phyloP scores from a whole-genome alignment of 1,284 basidiomycete genomes.

The Cryptococcus wingfieldii region DNA sequence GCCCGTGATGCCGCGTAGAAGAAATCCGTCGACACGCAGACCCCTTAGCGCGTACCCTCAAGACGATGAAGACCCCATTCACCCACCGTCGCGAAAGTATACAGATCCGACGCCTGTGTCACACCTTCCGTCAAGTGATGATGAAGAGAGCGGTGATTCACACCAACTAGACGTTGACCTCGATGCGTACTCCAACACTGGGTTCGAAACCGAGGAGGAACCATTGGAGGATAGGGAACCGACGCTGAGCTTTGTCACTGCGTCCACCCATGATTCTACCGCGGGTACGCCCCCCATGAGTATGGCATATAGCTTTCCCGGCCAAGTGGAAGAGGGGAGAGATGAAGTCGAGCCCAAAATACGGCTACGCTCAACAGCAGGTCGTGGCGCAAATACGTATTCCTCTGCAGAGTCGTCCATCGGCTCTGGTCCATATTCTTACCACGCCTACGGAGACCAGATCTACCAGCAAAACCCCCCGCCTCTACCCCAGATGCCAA shows the following conservation, averaged over 20 bases:
- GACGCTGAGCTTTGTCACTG: conserved; percentile 44
- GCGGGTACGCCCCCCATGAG: conserved; percentile 37
- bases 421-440: conserved; percentile 40
- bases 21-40: conserved; percentile 19
- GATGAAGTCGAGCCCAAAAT: conserved; percentile 29
- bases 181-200: conserved; percentile 37
- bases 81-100: conserved; percentile 34
- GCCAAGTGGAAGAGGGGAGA: conserved; percentile 23
- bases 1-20: conserved; percentile 18
- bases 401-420: conserved; percentile 45
- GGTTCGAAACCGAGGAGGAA: conserved; percentile 27
- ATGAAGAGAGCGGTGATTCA: neutral
- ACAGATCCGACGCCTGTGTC: conserved; percentile 37
- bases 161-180: conserved; percentile 36
- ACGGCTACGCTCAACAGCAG: conserved; percentile 29
- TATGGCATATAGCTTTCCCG: conserved; percentile 26
- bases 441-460: conserved; percentile 30
- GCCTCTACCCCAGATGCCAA: conserved; percentile 30
- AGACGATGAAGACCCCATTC: conserved; percentile 17
- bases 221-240: conserved; percentile 30
- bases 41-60: conserved; percentile 35
- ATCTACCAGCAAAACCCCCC: conserved; percentile 31
- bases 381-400: conserved; percentile 36
- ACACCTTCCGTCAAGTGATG: neutral
- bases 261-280: conserved; percentile 42